These are phyloP conservation scores for Rhynchospora pubera DNA, from an alignment of 176 grass and related monocot species.

Conservation along the genomic window DNA sequence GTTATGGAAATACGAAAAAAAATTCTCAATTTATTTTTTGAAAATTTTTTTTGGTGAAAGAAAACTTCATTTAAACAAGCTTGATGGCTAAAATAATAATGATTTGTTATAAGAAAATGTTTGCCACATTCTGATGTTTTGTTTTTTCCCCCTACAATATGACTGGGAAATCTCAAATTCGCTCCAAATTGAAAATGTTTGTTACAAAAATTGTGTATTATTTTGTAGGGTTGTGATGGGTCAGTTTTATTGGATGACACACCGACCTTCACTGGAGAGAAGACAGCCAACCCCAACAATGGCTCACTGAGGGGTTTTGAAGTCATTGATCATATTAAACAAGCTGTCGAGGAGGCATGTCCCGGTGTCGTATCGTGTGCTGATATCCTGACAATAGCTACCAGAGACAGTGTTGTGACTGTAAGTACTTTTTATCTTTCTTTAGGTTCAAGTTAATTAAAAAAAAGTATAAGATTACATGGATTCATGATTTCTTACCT, in stretches of 20 bases:
- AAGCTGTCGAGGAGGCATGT: constrained; percentile 46
- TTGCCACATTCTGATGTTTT: neutral
- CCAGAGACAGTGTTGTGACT: constrained; percentile 42
- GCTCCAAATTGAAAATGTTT: neutral
- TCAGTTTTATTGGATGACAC: constrained; percentile 71
- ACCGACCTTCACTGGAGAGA: constrained; percentile 44
- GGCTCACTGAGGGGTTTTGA: constrained; percentile 52
- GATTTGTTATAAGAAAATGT: no score
- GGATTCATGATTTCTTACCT: no score
- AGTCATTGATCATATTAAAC: constrained; percentile 61
- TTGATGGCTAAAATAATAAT: no score
- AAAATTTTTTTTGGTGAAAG: no score
- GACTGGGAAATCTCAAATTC: neutral
- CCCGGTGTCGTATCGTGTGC: constrained; percentile 82
- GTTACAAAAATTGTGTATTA: neutral
- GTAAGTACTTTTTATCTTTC: constrained; percentile 13
- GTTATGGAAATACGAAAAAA: neutral
- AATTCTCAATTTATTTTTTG: neutral
- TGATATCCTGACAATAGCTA: constrained; percentile 66
- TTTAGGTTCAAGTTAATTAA: neutral
- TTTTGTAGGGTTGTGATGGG: constrained; percentile 58
- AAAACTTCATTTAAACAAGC: no score
- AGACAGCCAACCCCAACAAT: constrained; percentile 46
- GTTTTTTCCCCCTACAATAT: neutral
- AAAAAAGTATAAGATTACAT: neutral